Conservation (phyloP, 2,329 filamentous ascomycete genomes). For the Intubia oerlemansii region DNA sequence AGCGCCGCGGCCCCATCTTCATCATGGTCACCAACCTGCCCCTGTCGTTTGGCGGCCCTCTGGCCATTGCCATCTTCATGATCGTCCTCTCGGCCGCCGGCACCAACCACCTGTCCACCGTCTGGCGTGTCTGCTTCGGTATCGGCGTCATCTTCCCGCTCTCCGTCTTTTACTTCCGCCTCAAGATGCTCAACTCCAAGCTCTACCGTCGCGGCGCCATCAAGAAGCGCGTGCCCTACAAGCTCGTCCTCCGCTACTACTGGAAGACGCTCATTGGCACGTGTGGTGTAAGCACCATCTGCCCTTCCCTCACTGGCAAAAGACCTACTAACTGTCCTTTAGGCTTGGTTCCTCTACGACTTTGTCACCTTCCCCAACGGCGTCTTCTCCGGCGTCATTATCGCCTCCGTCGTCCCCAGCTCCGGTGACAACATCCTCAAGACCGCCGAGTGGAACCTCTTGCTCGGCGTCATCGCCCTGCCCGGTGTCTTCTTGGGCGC, state of each 20-base stretch:
- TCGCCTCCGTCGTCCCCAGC: slow-evolving; percentile 12
- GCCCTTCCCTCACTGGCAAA: no score
- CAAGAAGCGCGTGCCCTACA: slow-evolving; percentile 26
- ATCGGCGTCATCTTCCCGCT: slow-evolving; percentile 27
- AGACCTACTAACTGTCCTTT: no score
- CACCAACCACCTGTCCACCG: slow-evolving; percentile 15
- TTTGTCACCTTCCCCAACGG: slow-evolving; percentile 32
- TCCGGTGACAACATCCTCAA: slow-evolving; percentile 6
- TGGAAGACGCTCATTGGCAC: slow-evolving; percentile 26
- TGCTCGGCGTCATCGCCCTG: slow-evolving; percentile 10
- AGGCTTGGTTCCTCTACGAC: slow-evolving; percentile 33
- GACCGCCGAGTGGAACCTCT: slow-evolving; percentile 11
- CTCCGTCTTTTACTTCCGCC: slow-evolving; percentile 29
- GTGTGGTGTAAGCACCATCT: no score
- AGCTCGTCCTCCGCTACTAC: slow-evolving; percentile 23
- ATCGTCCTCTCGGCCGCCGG: slow-evolving; percentile 27
- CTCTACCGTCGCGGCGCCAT: slow-evolving; percentile 21
- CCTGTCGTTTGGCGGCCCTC: slow-evolving; percentile 25
- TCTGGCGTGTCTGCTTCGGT: slow-evolving; percentile 29
- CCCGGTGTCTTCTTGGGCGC: slow-evolving; percentile 7
- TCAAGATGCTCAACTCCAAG: slow-evolving; percentile 27
- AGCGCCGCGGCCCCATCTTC: slow-evolving; percentile 25
- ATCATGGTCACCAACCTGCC: slow-evolving; percentile 31
- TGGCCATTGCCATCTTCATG: slow-evolving; percentile 25
- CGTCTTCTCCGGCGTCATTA: slow-evolving; percentile 31